Evolutionary conservation across 306 rosid species (phyloP), one percentile per base, ranked within the genome.

Genomic region (Argentina anserina): DNA sequence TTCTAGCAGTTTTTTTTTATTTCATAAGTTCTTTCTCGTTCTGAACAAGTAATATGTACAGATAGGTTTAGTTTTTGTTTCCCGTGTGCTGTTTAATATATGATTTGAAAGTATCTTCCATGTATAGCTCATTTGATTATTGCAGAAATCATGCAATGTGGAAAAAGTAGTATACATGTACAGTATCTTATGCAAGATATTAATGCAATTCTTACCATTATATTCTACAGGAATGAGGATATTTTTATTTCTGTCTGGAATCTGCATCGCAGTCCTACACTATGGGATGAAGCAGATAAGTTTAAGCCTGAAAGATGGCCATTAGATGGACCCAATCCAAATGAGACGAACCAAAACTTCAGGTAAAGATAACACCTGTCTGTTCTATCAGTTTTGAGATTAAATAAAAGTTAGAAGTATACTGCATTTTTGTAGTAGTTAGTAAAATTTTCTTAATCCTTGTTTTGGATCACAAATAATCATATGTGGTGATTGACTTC

Each of bases 301-400:
- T 94, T 94, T 75, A 79, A 81, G 70, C 97, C 99, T 1, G 99
- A 94, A 83, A 94, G 97, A 80, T 94, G 99, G 97, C 82, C 95
- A 33, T 83, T 94, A 69, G 97, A 91, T 79, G 97, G 96, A 79
- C 97, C 99, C 72, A 94, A 87, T 82, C 99, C 99, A 28, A 94
- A 94, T 12, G 97, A 94, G 82, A 88, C 91, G 5, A 94, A 91
- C 83, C 99, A 94, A 90, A 88, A 83, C 73, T 94, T 91, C 89
- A 88, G 88, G 99, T 94, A 85, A n/a, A n/a, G n/a, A 36, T 39
- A 37, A 64, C 28, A 63, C 17, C n/a, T 65, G 17, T 65, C n/a
- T 40, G 36, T 41, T 36, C 52, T 41, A 7, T 41, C 12, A 21
- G 13, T 7, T 21, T 21, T 25, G 36, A 41, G 36, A 39, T 23